Evolutionary conservation across 345 rosid genomes (phyloP).

Genomic region (Eucalyptus microcorys): DNA sequence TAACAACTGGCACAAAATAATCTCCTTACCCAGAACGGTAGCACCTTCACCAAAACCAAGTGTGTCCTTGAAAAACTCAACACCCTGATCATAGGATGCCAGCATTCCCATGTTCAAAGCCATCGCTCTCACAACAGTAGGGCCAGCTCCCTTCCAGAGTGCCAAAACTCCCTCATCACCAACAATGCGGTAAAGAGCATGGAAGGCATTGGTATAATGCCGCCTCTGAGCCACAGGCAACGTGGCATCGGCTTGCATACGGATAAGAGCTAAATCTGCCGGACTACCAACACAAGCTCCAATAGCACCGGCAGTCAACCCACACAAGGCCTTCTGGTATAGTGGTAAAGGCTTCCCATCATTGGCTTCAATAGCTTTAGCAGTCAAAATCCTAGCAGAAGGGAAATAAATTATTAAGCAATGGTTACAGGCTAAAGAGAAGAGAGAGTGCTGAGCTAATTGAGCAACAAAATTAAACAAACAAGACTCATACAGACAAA

Average conservation of each 20-base stretch:
- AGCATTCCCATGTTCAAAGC: slow-evolving; percentile 99
- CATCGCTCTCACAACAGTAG: slow-evolving; percentile 99
- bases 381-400: slow-evolving; percentile 61
- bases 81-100: slow-evolving; percentile 97
- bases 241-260: slow-evolving; percentile 99
- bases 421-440: background rate
- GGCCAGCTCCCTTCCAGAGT: slow-evolving; percentile 99
- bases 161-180: slow-evolving; percentile 92
- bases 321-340: slow-evolving; percentile 95
- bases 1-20: background rate
- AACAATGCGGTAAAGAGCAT: slow-evolving; percentile 75
- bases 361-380: slow-evolving; percentile 77
- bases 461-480: background rate
- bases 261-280: slow-evolving; percentile 93
- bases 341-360: slow-evolving; percentile 97
- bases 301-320: slow-evolving; percentile 97
- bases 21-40: slow-evolving; percentile 29
- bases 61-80: slow-evolving; percentile 74
- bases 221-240: slow-evolving; percentile 90
- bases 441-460: background rate
- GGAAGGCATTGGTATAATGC: slow-evolving; percentile 85
- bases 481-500: background rate
- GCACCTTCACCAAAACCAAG: slow-evolving; percentile 67
- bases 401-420: background rate
- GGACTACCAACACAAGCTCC: slow-evolving; percentile 92